Evolutionary conservation across 208 protist species (phyloP), one percentile per base, ranked within the genome.

Genomic region (Porcisia deanei): DNA sequence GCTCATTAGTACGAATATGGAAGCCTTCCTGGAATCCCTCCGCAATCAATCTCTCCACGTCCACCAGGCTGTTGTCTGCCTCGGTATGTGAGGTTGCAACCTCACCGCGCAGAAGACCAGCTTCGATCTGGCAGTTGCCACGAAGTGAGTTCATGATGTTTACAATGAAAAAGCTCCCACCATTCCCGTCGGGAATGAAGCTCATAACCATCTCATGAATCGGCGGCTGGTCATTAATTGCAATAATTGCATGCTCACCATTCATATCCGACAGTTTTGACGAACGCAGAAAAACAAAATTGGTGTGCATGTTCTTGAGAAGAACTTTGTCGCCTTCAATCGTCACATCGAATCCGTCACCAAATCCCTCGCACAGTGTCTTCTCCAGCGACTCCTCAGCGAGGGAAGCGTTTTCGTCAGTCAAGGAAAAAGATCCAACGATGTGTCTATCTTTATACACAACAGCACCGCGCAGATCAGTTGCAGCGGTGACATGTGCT

Each of bases 221-320:
- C n/a, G 83, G 76, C 53, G 81, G 71, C 75, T 90, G 78, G 66
- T 75, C 75, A 61, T 95, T 88, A 52, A 91, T 84, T 39, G 73
- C 79, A 20, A 84, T 82, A 39, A 95, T 84, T 2, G 81, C 81
- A 66, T 95, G 88, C 53, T 87, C 80, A n/a, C 91, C 91, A 79
- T 83, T 77, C 8, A 93, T 41, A 39, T 87, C 85, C 5, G 84
- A 81, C 1, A 87, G 70, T 39, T 80, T 76, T n/a, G 83, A 49
- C 37, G 78, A 79, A 30, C 81, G 79, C 18, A 64, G 57, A 68
- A 90, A 91, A 59, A 83, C 75, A 55, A 95, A 77, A 9, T 77
- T 83, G 12, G 65, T 79, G 49, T 76, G 76, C 16, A 85, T 78
- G 66, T 90, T 88, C 63, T 88, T 92, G 53, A 95, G 65, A 60